Evolutionary conservation across 208 protist genomes (phyloP).

Genomic region (Leishmania tarentolae): DNA sequence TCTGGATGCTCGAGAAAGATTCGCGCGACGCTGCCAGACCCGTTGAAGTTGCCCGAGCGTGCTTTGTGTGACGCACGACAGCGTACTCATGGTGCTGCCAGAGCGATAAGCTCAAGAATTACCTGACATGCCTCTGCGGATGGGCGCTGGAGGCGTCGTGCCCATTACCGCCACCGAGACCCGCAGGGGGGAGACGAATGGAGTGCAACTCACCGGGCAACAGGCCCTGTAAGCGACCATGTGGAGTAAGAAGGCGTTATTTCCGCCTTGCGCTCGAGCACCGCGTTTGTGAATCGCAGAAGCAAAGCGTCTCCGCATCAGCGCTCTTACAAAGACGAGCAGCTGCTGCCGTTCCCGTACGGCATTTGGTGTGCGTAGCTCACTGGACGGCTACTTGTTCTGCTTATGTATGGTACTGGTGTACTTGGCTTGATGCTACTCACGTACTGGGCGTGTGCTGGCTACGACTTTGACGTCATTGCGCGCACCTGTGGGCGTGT

Average conservation of each 20-base stretch:
- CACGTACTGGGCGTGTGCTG: not conserved
- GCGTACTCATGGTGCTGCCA: not conserved
- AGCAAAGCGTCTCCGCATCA: not conserved
- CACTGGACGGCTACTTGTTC: not conserved
- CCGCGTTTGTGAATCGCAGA: not conserved
- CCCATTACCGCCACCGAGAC: not conserved
- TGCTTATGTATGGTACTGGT: not conserved
- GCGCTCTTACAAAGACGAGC: not conserved
- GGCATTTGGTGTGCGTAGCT: not conserved
- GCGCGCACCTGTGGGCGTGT: conserved; percentile 6
- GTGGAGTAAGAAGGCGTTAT: conserved; percentile 5
- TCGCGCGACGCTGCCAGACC: not conserved
- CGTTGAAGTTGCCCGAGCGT: conserved; percentile 5
- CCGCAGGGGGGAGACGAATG: not conserved
- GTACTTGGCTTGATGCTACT: conserved; percentile 6
- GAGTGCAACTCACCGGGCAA: not conserved
- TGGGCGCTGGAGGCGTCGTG: conserved; percentile 4
- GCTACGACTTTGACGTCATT: conserved; percentile 7
- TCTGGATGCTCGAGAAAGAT: not conserved
- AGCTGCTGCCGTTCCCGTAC: conserved; percentile 1
- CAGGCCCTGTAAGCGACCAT: not conserved
- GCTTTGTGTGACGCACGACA: not conserved
- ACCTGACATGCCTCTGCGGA: not conserved
- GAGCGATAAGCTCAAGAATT: not conserved
- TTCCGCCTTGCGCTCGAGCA: conserved; percentile 4